Evolutionary conservation across 768 basidiomycete genomes (phyloP).

Genomic region (Lactarius quietus): DNA sequence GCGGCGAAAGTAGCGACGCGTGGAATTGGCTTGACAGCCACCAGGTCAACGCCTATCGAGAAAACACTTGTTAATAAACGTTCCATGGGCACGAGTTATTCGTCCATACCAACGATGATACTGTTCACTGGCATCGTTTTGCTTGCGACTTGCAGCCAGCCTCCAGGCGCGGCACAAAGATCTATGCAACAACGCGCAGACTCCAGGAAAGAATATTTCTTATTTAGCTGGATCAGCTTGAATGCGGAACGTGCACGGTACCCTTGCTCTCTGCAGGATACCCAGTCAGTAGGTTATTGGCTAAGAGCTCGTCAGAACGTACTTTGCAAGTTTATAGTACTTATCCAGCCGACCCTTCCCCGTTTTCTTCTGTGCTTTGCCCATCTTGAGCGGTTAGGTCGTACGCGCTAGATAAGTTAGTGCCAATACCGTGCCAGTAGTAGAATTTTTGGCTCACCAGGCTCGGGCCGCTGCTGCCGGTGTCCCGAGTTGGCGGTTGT

Average conservation of each 20-base stretch:
- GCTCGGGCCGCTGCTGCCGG: background rate
- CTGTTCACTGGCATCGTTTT: constrained; percentile 96
- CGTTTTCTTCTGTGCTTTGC: constrained; percentile 81
- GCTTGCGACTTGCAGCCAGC: constrained; percentile 98
- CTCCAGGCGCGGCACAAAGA: constrained; percentile 97
- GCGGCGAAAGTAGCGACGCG: constrained; percentile 86
- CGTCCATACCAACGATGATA: constrained; percentile 78
- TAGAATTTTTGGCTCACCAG: background rate
- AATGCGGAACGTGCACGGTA: constrained; percentile 99
- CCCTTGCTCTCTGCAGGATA: constrained; percentile 80
- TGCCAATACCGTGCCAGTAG: background rate
- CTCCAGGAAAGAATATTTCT: constrained; percentile 93
- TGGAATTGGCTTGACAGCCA: constrained; percentile 94
- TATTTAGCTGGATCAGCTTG: constrained; percentile 98
- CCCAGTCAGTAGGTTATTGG: constrained; percentile 4
- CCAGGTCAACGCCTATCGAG: constrained; percentile 82
- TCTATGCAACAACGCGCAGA: constrained; percentile 91
- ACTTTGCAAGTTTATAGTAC: constrained; percentile 97
- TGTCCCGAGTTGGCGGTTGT: background rate
- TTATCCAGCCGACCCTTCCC: constrained; percentile 95
- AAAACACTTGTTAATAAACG: constrained; percentile 4
- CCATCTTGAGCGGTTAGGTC: constrained; percentile 29
- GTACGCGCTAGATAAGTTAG: background rate
- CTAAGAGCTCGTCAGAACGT: constrained; percentile 18
- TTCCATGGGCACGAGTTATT: background rate